A percentile compares a stretch with the other conserved stretches of the same genome.
Evolutionary conservation across 2,329 filamentous ascomycete species (phyloP).

Genomic region (Aureobasidium uvarum): DNA sequence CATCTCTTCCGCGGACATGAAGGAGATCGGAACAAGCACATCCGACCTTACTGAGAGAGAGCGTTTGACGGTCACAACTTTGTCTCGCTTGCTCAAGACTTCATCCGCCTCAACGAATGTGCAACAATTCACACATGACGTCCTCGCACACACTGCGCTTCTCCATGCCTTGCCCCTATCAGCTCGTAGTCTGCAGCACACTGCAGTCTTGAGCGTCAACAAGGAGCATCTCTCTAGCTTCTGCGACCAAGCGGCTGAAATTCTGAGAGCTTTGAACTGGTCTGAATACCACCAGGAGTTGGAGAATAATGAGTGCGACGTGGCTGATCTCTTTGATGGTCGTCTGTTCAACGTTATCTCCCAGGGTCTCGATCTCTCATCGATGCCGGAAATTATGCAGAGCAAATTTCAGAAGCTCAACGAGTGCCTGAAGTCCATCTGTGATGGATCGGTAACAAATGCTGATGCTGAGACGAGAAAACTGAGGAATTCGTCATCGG

Average conservation of each 20-base stretch:
- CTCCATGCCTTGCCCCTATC: slow-evolving; percentile 36
- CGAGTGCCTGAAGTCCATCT: slow-evolving; percentile 1
- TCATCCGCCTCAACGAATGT: not conserved
- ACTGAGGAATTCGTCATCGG: not conserved
- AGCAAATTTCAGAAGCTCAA: not conserved
- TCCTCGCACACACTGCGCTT: slow-evolving; percentile 37
- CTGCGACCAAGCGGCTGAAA: slow-evolving; percentile 38
- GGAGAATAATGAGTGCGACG: slow-evolving; percentile 42
- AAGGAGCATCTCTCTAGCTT: slow-evolving; percentile 37
- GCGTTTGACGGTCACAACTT: slow-evolving; percentile 32
- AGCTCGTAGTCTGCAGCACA: slow-evolving; percentile 33
- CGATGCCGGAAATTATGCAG: not conserved
- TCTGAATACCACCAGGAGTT: slow-evolving; percentile 32
- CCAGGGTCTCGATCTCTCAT: not conserved
- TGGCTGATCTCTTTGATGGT: slow-evolving; percentile 58
- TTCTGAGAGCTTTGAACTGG: slow-evolving; percentile 44
- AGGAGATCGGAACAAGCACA: not conserved
- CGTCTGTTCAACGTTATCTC: slow-evolving; percentile 43
- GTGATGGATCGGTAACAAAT: not conserved
- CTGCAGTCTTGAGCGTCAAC: slow-evolving; percentile 25
- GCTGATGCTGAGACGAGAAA: not conserved
- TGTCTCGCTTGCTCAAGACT: slow-evolving; percentile 30
- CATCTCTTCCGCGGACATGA: slow-evolving; percentile 2
- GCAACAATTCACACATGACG: slow-evolving; percentile 8
- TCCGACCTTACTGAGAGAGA: slow-evolving; percentile 33